phyloP scores from a whole-genome alignment of 495 filamentous ascomycete species.

The Penicillium dipodomyicola region DNA sequence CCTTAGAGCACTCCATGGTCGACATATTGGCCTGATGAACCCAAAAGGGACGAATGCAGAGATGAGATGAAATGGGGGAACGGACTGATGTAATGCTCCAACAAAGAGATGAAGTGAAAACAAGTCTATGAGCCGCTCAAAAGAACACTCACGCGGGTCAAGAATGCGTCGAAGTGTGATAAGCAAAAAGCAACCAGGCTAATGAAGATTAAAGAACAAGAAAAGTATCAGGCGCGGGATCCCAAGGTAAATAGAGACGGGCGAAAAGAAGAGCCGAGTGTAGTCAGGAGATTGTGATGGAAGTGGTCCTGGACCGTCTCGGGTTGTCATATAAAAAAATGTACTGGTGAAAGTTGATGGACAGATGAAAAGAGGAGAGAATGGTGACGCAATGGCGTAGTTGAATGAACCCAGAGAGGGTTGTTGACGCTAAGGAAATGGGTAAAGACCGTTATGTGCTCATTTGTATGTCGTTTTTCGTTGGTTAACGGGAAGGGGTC shows the following conservation, averaged over 20 bases:
- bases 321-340: conserved; percentile 61
- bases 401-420: conserved; percentile 45
- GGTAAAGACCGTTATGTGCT: conserved; percentile 64
- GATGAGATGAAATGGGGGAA: conserved; percentile 4
- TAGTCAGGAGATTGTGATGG: conserved; percentile 18
- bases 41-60: conserved; percentile 35
- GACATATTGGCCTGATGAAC: conserved; percentile 34
- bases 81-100: conserved; percentile 17
- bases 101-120: conserved; percentile 19
- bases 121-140: conserved; percentile 33
- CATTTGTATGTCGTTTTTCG: conserved; percentile 55
- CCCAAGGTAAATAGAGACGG: conserved; percentile 23
- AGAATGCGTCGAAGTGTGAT: conserved; percentile 37
- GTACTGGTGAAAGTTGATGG: conserved; percentile 52
- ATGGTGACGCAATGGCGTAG: conserved; percentile 44
- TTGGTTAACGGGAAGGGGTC: conserved; percentile 42
- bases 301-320: conserved; percentile 36
- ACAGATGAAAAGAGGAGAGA: conserved; percentile 55
- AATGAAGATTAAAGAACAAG: conserved; percentile 40
- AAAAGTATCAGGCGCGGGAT: conserved; percentile 35
- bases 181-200: conserved; percentile 39
- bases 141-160: conserved; percentile 27
- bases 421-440: conserved; percentile 50
- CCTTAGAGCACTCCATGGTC: conserved; percentile 76
- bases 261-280: conserved; percentile 21